phyloP scores from a whole-genome alignment of 2,329 filamentous ascomycete species.

The Fusarium pseudocircinatum region DNA sequence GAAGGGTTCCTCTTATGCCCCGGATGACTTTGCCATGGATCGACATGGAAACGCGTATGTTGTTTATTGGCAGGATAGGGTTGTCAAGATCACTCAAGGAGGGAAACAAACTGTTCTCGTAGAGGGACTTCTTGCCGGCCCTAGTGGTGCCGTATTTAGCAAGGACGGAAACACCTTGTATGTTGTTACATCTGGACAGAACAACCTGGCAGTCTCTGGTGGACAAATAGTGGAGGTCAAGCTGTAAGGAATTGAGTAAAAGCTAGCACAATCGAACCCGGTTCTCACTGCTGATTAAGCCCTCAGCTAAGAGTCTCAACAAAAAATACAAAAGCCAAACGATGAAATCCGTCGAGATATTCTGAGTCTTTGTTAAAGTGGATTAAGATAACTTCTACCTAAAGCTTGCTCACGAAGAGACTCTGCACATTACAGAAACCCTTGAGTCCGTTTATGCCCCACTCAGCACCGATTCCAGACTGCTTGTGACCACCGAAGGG shows the following conservation, averaged over 20 bases:
- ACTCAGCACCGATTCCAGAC: constrained; percentile 56
- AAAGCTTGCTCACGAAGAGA: constrained; percentile 32
- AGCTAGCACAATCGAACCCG: too few relatives aligned
- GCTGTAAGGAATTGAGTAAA: neutral
- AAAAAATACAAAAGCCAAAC: too few relatives aligned
- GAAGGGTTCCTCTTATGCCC: neutral
- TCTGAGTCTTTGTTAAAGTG: neutral
- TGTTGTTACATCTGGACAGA: neutral
- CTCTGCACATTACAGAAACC: constrained; percentile 45
- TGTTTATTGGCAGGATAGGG: neutral
- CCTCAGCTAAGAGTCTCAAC: too few relatives aligned
- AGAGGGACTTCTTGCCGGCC: neutral
- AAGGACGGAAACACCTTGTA: neutral
- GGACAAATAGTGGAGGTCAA: constrained; percentile 4
- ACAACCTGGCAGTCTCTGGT: neutral
- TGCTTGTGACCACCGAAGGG: constrained; percentile 57
- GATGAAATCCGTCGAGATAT: neutral
- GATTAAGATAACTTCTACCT: neutral
- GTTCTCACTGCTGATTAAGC: too few relatives aligned
- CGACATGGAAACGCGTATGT: neutral
- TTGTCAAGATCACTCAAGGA: neutral
- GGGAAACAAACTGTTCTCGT: neutral
- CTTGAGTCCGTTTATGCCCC: constrained; percentile 52
- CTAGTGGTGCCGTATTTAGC: neutral
- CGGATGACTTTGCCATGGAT: neutral